Conservation (phyloP, 2,329 filamentous ascomycete genomes). For the Aspergillus neotritici region DNA sequence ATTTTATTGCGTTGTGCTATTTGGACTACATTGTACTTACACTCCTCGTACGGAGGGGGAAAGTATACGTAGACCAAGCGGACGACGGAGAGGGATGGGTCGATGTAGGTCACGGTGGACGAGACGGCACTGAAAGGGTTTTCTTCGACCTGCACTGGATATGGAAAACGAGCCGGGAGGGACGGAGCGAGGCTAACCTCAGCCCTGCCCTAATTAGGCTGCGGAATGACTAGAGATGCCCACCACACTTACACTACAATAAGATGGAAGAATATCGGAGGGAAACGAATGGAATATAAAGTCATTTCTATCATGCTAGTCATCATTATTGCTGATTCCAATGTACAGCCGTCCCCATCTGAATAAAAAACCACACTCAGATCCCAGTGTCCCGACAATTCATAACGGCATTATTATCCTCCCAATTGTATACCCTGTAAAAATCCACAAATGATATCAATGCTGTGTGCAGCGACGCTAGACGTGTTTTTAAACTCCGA, state of each 20-base stretch:
- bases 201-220: slow-evolving; percentile 18
- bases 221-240: background rate
- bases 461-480: slow-evolving; percentile 16
- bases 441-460: slow-evolving; percentile 8
- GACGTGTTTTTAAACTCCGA: slow-evolving; percentile 9
- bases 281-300: slow-evolving; percentile 4
- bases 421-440: slow-evolving; percentile 2
- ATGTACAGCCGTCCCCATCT: slow-evolving; percentile 14
- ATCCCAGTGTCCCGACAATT: slow-evolving; percentile 6
- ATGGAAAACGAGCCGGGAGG: too few species aligned
- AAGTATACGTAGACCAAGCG: too few species aligned
- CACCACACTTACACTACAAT: background rate
- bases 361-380: slow-evolving; percentile 5
- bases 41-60: too few species aligned
- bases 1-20: too few species aligned
- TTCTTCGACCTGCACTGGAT: too few species aligned
- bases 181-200: slow-evolving; percentile 2
- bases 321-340: slow-evolving; percentile 12
- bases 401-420: slow-evolving; percentile 17
- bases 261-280: background rate
- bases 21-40: too few species aligned
- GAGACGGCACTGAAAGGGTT: too few species aligned
- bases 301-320: slow-evolving; percentile 18
- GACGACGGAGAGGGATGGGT: too few species aligned
- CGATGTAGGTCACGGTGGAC: too few species aligned